Evolutionary conservation across 495 filamentous ascomycete genomes (phyloP).

Genomic region (Tuber brumale): DNA sequence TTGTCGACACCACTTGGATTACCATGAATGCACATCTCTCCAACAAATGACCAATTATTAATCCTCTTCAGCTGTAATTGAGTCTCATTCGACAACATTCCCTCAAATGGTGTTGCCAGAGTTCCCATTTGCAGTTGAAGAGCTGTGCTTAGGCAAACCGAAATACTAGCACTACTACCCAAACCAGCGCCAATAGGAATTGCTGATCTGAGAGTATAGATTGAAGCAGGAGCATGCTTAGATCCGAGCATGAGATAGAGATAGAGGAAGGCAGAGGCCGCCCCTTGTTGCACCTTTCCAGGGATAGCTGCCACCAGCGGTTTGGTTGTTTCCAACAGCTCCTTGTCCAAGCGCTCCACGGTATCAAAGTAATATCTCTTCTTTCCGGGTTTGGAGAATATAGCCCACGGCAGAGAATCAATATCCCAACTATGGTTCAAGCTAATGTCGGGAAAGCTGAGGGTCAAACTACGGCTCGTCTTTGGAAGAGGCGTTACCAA

Average conservation of each 20-base stretch:
- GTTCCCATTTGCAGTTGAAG: conserved; percentile 82
- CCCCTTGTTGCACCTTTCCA: conserved; percentile 71
- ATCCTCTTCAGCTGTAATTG: conserved; percentile 83
- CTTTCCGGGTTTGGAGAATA: conserved; percentile 70
- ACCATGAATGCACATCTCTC: conserved; percentile 93
- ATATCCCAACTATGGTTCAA: conserved; percentile 89
- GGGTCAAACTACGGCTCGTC: conserved; percentile 71
- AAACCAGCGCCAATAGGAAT: conserved; percentile 89
- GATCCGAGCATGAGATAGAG: conserved; percentile 82
- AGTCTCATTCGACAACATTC: conserved; percentile 75
- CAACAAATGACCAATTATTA: conserved; percentile 95
- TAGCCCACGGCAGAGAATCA: conserved; percentile 74
- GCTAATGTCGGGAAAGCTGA: conserved; percentile 80
- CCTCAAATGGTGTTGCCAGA: conserved; percentile 77
- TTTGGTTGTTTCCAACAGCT: conserved; percentile 68
- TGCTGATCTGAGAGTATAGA: conserved; percentile 88
- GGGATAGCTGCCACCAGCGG: conserved; percentile 68
- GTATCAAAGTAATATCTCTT: conserved; percentile 84
- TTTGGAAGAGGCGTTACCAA: conserved; percentile 86
- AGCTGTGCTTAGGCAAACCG: conserved; percentile 80
- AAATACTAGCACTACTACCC: conserved; percentile 85
- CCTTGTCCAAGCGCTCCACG: conserved; percentile 74
- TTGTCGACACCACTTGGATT: conserved; percentile 97
- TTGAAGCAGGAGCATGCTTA: conserved; percentile 65
- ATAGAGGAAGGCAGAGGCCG: conserved; percentile 83